phyloP scores from a whole-genome alignment of 192 early-diverging fungal species.

The Linnemannia elongata region DNA sequence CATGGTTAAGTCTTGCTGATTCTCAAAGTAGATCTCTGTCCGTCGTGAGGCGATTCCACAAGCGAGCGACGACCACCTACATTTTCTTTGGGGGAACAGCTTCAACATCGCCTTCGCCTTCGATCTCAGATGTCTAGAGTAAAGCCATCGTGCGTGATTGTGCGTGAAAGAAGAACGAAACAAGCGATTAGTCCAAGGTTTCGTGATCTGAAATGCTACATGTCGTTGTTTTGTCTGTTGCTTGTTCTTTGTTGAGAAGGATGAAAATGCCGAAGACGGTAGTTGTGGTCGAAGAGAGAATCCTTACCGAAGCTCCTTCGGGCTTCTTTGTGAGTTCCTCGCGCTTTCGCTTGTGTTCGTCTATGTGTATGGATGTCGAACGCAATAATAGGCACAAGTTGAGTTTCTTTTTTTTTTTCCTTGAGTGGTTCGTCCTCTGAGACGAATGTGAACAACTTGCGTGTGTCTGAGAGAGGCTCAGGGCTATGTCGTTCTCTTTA shows the following conservation, averaged over 20 bases:
- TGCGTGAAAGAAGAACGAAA: background rate
- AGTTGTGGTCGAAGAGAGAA: background rate
- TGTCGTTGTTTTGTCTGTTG: background rate
- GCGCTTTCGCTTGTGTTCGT: constrained; percentile 52
- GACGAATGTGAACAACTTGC: background rate
- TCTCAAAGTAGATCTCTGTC: background rate
- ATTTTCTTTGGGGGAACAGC: constrained; percentile 53
- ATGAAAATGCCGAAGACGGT: too few species aligned
- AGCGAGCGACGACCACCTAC: constrained; percentile 12
- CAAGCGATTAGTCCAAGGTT: background rate
- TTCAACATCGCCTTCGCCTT: constrained; percentile 32
- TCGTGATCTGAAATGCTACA: background rate
- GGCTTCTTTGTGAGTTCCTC: constrained; percentile 45
- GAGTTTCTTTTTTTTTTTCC: background rate
- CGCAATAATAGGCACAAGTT: background rate
- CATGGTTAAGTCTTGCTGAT: background rate
- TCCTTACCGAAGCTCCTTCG: constrained; percentile 13
- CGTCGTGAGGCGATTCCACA: background rate
- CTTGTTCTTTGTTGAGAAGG: background rate
- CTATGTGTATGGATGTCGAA: constrained; percentile 1
- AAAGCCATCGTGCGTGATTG: background rate
- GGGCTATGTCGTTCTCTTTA: background rate
- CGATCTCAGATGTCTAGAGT: constrained; percentile 15
- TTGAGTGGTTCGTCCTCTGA: background rate
- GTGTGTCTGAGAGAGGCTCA: background rate